These are phyloP conservation scores for Sphenostylis stenocarpa DNA, from an alignment of 306 rosid species.

Conservation along the genomic window DNA sequence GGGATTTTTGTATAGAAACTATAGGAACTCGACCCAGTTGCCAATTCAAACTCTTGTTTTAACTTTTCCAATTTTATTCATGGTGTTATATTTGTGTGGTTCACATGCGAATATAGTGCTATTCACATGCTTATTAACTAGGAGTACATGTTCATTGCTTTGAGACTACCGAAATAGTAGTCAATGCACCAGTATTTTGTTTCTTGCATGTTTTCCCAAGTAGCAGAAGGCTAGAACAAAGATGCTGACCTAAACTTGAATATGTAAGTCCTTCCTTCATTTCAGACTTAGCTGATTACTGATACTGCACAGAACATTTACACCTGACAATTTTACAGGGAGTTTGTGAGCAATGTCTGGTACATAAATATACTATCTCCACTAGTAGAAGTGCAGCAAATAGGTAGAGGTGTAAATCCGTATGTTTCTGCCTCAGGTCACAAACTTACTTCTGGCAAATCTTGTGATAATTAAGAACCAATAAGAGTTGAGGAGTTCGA, in stretches of 20 bases:
- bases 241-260: not conserved
- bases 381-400: conserved; percentile 63
- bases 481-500: conserved; percentile 52
- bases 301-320: conserved; percentile 3
- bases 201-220: not conserved
- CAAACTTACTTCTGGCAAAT: conserved; percentile 36
- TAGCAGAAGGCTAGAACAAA: not conserved
- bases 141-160: not conserved
- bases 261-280: not conserved
- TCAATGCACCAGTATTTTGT: not conserved
- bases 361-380: conserved; percentile 69
- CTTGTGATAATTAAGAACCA: conserved; percentile 49
- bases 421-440: conserved; percentile 39
- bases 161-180: not conserved
- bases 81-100: not conserved
- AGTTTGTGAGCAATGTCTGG: conserved; percentile 70
- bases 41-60: not conserved
- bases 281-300: not conserved
- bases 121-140: not conserved
- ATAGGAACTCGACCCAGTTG: not conserved
- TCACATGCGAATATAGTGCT: not conserved
- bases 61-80: not conserved
- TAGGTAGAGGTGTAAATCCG: conserved; percentile 54
- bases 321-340: conserved; percentile 44
- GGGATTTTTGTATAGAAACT: not conserved